Conservation (phyloP, 495 filamentous ascomycete genomes). For the Daldinia grandis region DNA sequence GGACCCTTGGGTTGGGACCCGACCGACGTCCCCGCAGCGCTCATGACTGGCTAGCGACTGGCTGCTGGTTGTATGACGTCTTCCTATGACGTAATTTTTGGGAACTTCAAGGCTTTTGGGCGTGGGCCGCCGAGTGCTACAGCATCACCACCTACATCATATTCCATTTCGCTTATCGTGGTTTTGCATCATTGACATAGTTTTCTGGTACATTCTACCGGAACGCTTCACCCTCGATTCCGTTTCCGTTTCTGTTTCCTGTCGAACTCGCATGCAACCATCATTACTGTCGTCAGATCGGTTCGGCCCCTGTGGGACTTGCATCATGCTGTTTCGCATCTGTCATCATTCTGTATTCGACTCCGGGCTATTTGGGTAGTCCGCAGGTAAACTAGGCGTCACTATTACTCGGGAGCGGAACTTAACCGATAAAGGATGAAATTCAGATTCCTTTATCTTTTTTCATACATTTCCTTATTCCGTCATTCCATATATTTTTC, state of each 20-base stretch:
- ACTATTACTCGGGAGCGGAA: constrained; percentile 5
- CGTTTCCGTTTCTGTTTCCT: constrained; percentile 28
- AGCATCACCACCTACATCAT: constrained; percentile 48
- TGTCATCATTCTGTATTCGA: constrained; percentile 36
- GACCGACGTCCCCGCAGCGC: constrained; percentile 15
- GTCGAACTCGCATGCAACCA: constrained; percentile 30
- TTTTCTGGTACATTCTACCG: constrained; percentile 39
- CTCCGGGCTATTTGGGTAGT: constrained; percentile 5
- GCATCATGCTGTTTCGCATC: constrained; percentile 40
- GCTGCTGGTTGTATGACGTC: constrained; percentile 32
- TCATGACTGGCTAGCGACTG: constrained; percentile 15
- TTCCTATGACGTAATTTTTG: constrained; percentile 31
- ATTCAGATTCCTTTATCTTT: constrained; percentile 11
- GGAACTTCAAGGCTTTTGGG: constrained; percentile 17
- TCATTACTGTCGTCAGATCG: constrained; percentile 18
- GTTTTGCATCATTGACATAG: constrained; percentile 38
- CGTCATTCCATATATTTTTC: constrained; percentile 26
- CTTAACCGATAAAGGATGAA: constrained; percentile 4
- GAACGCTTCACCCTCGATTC: constrained; percentile 29
- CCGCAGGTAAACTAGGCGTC: constrained; percentile 25
- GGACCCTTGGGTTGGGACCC: constrained; percentile 25
- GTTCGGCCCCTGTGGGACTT: constrained; percentile 6
- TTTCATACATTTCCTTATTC: constrained; percentile 6
- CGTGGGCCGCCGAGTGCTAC: constrained; percentile 23
- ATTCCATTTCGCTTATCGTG: constrained; percentile 32